Percentiles rank a stretch among this genome's conserved stretches.
These are phyloP conservation scores for Aspergillus campestris DNA, from an alignment of 495 filamentous ascomycete species.

Conservation along the genomic window DNA sequence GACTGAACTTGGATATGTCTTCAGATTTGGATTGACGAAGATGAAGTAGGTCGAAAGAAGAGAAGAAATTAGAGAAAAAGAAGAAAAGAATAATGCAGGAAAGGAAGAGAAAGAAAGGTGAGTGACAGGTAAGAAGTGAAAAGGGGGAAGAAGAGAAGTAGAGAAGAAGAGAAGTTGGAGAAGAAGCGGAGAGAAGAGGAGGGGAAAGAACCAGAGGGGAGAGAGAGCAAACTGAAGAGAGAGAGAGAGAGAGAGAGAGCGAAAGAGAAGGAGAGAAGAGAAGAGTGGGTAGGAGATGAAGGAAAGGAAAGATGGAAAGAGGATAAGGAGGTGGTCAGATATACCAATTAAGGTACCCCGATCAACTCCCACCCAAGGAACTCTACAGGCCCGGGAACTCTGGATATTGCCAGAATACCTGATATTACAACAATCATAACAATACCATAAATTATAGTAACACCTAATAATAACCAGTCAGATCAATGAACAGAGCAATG, in stretches of 20 bases:
- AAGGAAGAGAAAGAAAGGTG: slow-evolving; percentile 20
- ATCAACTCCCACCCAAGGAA: no score
- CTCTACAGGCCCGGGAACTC: no score
- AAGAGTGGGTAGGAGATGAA: slow-evolving; percentile 13
- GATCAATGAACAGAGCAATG: no score
- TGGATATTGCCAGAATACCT: no score
- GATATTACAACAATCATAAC: no score
- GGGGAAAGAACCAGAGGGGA: slow-evolving; percentile 17
- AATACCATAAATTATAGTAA: no score
- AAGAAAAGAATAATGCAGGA: slow-evolving; percentile 26
- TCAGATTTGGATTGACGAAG: not conserved
- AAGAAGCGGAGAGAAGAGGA: slow-evolving; percentile 11
- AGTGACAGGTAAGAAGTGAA: slow-evolving; percentile 21
- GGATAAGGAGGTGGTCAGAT: slow-evolving; percentile 19
- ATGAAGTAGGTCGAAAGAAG: slow-evolving; percentile 7
- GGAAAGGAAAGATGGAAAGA: slow-evolving; percentile 16
- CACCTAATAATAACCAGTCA: no score
- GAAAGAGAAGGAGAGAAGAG: slow-evolving; percentile 21
- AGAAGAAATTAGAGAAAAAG: slow-evolving; percentile 14
- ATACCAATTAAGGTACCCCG: no score
- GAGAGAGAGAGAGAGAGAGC: slow-evolving; percentile 6
- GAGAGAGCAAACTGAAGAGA: slow-evolving; percentile 11
- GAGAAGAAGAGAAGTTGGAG: slow-evolving; percentile 17
- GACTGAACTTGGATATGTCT: not conserved
- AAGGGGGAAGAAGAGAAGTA: slow-evolving; percentile 9